Evolutionary conservation across 2,329 filamentous ascomycete genomes (phyloP), one percentile per base, ranked within the genome.

Genomic region (Colletotrichum orchidophilum): DNA sequence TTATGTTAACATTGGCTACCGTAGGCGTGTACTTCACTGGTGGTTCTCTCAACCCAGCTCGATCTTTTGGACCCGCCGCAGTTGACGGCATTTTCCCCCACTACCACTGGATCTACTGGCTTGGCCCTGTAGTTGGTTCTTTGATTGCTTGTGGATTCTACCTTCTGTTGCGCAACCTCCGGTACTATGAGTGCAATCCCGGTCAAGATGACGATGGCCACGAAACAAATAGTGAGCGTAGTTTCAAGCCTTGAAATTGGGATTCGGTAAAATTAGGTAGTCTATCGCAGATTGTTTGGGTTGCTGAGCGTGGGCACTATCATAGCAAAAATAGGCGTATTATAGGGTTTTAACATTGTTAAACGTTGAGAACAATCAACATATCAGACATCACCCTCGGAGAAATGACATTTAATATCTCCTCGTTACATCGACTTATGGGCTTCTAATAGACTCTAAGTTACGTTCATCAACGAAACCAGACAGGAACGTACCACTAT

Each of bases 81-180:
- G 77, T 86, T 49, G 79, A 78, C 1, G 77, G 79, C 5, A 72
- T 62, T 1, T 87, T 87, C 75, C 78, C 80, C 1, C 75, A 75
- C 18, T 86, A 87, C 75, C 83, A 86, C 65, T 88, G 86, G 86
- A 87, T 88, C 74, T 88, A 87, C 79, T 88, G 86, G 83, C 74
- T 89, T 12, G 88, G 87, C 0, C 88, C 88, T 1, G 77, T 84
- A 11, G 78, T 87, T 61, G 88, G 88, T 0, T 75, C 84, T 0
- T 61, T 86, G 6, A 76, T 90, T 15, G 87, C 87, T 1, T 84
- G 80, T n/a, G 79, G 71, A 8, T 81, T 87, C 24, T 90, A 88
- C 79, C 83, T 82, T 69, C 73, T 87, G 3, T 79, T 90, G 65
- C 87, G 87, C 76, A 76, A 80, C 33, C 79, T 89, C 35, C 83